Evolutionary conservation across 441 rosid genomes (phyloP).

Genomic region (Syzygium syzygioides): DNA sequence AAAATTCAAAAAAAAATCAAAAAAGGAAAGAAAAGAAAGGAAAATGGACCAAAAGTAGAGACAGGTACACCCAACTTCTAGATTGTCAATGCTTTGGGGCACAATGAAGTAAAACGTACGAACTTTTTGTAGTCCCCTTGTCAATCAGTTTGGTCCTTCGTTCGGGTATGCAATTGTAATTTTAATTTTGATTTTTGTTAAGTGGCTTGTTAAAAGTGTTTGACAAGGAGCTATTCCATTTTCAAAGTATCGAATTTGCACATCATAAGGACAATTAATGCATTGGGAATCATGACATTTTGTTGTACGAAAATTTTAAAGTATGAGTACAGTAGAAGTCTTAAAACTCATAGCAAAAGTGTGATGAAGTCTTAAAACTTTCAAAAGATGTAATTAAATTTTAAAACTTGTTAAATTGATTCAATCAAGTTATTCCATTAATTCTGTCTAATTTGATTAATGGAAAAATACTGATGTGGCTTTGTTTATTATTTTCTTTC

Average conservation of each 20-base stretch:
- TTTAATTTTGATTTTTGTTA: not conserved
- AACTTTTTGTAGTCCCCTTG: not conserved
- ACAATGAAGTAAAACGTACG: not conserved
- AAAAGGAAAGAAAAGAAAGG: not conserved
- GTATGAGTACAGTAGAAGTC: no score
- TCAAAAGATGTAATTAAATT: no score
- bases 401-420: no score
- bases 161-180: not conserved
- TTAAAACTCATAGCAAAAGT: no score
- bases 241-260: not conserved
- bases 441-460: no score
- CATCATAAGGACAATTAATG: not conserved
- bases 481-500: no score
- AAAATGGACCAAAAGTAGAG: not conserved
- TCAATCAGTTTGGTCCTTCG: not conserved
- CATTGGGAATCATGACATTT: not conserved
- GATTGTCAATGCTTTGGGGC: not conserved
- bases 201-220: not conserved
- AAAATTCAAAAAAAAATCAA: not conserved
- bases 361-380: no score
- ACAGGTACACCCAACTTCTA: not conserved
- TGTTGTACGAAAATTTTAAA: not conserved
- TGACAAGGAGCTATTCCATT: not conserved
- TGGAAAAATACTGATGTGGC: no score
- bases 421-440: no score